Base-by-base conservation (phyloP, 176 grass and related monocot species). In the Oryza longistaminata region DNA sequence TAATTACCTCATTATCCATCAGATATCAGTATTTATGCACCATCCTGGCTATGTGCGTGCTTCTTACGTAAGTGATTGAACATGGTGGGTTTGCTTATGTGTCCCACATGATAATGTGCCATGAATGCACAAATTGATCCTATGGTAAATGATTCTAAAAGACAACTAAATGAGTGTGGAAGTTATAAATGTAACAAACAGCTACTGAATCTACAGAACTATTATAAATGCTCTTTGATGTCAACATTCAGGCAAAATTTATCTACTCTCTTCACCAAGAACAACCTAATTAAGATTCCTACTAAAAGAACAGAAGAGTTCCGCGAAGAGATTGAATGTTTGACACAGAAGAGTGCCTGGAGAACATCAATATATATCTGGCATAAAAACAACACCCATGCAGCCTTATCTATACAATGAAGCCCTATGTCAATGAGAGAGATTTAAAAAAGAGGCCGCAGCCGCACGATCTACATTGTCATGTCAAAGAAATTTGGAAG, bases 401-500 rank as follows among this genome's bases (percentile, higher is more conserved):
- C 81, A 76, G 26, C 34, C 58, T 67, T 81, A 9, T 87, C 22
- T 68, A 7, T 21, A 60, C 74, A 25, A 68, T 37, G 16, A 68
- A 60, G n/a, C 13, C 12, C 66, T 37, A 68, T 62, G 64, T 7
- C 26, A 69, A 73, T 37, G 70, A 22, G 64, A 31, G 50, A 70
- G 27, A 69, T 40, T 76, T 69, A 42, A 61, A 24, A 74, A 80
- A 58, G 60, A 81, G 67, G 25, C 58, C 16, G 44, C 39, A 64
- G 25, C 58, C 16, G 45, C 39, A 64, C 40, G 24, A 73, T 79
- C 9, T 82, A 84, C 7, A 42, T 12, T 17, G 17, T 50, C 62
- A 75, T 49, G 70, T 35, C 52, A 86, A 88, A 82, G 34, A 72
- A 83, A 70, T 62, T 71, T 37, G 2, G 8, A 83, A 85, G 14